Evolutionary conservation across 2,329 filamentous ascomycete genomes (phyloP), one percentile per base, ranked within the genome.

Genomic region (Exophiala calicioides): DNA sequence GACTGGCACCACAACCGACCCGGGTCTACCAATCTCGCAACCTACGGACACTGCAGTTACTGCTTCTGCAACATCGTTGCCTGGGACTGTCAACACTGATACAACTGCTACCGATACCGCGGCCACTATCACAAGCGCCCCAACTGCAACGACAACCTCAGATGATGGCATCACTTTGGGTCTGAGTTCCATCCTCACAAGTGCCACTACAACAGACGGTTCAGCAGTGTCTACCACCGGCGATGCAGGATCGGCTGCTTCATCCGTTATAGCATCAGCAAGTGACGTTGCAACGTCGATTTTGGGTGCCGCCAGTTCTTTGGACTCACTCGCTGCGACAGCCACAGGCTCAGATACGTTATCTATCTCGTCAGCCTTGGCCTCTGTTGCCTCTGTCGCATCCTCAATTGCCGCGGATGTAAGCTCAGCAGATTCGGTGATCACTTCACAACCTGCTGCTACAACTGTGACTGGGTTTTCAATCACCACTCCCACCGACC

Each of bases 141-240:
- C 34, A 5, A 44, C 18, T 9, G 12, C 34, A 29, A 47, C 34
- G 5, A 10, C 33, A 12, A 33, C 30, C 15, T 23, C 30, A 3
- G 40, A 32, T 12, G 20, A 18, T 13, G 52, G 48, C 6, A 52
- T 50, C 19, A 55, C 52, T 4, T 31, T 55, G 12, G 52, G 48
- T 6, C 41, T 48, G 15, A 34, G 41, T 23, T 39, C 44, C 12
- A 49, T 55, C 19, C 31, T 55, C 15, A 49, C 27, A 8, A 44
- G 32, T 13, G 46, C 24, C 23, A 45, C 29, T 20, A 30, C 44
- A 5, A 36, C 50, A 19, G 46, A 36, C n/a, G 43, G 38, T 29
- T 43, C 58, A 15, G 51, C 54, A 33, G 30, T 53, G 13, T 50
- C 57, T 7, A 52, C 60, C n/a, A 52, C 55, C 18, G 53, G 53